Base-by-base conservation (phyloP, 257 asterid genomes). In the Jaltomata sinuosa region DNA sequence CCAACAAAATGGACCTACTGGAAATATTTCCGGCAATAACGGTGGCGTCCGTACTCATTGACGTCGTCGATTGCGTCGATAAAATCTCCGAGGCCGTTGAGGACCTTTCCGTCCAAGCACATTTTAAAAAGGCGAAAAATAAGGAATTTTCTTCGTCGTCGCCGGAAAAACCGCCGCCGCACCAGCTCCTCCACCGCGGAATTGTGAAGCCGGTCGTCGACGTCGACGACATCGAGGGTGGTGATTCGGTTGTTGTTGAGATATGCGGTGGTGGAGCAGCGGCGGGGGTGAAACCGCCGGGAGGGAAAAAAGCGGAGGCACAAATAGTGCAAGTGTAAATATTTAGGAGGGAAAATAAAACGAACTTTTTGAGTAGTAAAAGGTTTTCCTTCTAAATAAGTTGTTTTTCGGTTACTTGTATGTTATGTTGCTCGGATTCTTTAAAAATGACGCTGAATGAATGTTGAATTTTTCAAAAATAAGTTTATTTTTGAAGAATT, bases 21-120 rank as follows among this genome's bases (percentile, higher is more conserved):
- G 90, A 92, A 32, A 83, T 90, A 50, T 67, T 93, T 22, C 96
- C 91, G 4, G 67, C 84, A 1, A 86, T 92, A 3, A 88, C 94
- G 3, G 69, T 88, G 8, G 92, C 95, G 0, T 93, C 97, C 25
- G 84, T 91, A 22, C 89, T 93, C 3, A 83, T 89, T 59, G 93
- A 93, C 85, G 85, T 91, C 74, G 85, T 86, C 38, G 65, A 87
- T 8, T 85, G 88, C 81, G 86, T 92, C 8, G 94, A 93, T 9
- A 72, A 83, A 40, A 88, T 94, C 25, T 85, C 89, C 0, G 68
- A 83, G 7, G 85, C 94, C 29, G 86, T 92, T 7, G 83, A 69
- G 1, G 90, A 92, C 54, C 93, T 95, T 2, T 91, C 97, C 0
- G 57, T 77, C n/a, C 68, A 81, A 79, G 97, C 94, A 11, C 64